Evolutionary conservation across 257 asterid species (phyloP).

Genomic region (Primulina eburnea): DNA sequence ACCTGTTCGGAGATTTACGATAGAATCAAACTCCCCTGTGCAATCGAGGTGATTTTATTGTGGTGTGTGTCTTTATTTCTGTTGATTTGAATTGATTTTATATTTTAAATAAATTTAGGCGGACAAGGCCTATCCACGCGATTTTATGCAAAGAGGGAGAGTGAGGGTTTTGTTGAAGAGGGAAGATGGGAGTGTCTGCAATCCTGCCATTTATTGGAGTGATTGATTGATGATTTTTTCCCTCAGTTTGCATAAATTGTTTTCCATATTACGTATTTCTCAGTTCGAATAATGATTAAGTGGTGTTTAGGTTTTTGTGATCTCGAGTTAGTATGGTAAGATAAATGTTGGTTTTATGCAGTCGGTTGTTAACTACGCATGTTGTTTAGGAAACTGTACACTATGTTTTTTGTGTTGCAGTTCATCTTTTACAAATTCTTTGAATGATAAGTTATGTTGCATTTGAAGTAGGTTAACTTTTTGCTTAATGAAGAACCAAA

Average conservation of each 20-base stretch:
- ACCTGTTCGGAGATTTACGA: constrained; percentile 76
- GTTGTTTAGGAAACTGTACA: neutral
- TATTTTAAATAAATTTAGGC: constrained; percentile 30
- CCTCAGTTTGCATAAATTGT: neutral
- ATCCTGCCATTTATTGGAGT: constrained; percentile 79
- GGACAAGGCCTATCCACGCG: constrained; percentile 96
- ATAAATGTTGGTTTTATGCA: neutral
- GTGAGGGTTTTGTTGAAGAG: constrained; percentile 79
- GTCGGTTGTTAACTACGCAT: constrained; percentile 4
- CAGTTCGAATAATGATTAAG: neutral
- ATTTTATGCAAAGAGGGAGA: constrained; percentile 97
- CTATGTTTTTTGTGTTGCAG: neutral
- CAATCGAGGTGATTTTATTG: constrained; percentile 59
- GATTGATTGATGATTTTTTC: constrained; percentile 18
- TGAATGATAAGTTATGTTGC: neutral
- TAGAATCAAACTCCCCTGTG: constrained; percentile 82
- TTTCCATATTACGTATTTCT: neutral
- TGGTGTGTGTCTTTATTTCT: constrained; percentile 24
- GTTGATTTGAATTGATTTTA: neutral
- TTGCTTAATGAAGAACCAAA: neutral
- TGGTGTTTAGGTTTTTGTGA: constrained; percentile 2
- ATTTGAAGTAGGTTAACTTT: neutral
- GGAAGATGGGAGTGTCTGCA: constrained; percentile 74
- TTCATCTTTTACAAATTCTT: neutral
- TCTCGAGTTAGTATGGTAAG: constrained; percentile 14